Evolutionary conservation across 2,329 filamentous ascomycete species (phyloP).

Genomic region (Xylariaceae sp.): DNA sequence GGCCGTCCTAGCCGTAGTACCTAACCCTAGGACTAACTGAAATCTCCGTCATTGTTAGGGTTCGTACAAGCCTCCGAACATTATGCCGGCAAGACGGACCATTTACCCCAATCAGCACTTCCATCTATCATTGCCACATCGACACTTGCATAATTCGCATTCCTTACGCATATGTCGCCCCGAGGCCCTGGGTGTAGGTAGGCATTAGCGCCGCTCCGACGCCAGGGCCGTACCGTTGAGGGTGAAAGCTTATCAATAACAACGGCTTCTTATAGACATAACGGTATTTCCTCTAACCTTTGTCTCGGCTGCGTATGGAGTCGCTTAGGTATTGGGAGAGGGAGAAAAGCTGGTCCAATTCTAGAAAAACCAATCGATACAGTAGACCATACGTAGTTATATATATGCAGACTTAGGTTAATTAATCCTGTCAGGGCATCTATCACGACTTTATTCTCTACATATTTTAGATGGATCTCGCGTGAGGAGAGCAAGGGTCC

Average conservation of each 20-base stretch:
- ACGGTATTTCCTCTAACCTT: background rate
- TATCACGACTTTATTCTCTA: too few species aligned
- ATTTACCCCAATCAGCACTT: slow-evolving; percentile 1
- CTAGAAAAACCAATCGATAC: background rate
- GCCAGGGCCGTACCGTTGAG: background rate
- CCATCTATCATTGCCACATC: background rate
- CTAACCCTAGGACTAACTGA: slow-evolving; percentile 3
- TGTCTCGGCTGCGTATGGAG: background rate
- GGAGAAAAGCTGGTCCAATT: too few species aligned
- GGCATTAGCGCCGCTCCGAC: background rate
- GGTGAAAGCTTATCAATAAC: background rate
- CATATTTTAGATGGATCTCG: background rate
- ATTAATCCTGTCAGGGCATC: background rate
- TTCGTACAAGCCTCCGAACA: slow-evolving; percentile 11
- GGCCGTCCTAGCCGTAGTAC: background rate
- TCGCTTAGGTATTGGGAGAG: too few species aligned
- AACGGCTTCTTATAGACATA: background rate
- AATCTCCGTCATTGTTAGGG: slow-evolving; percentile 8
- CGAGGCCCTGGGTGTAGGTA: background rate
- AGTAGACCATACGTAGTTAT: background rate
- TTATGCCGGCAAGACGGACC: slow-evolving; percentile 1
- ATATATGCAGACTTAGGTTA: background rate
- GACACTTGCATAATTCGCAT: background rate
- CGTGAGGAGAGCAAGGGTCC: background rate
- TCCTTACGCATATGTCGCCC: background rate